Evolutionary conservation across 208 protist genomes (phyloP), one percentile per base, ranked within the genome.

Genomic region (Leishmania tropica): DNA sequence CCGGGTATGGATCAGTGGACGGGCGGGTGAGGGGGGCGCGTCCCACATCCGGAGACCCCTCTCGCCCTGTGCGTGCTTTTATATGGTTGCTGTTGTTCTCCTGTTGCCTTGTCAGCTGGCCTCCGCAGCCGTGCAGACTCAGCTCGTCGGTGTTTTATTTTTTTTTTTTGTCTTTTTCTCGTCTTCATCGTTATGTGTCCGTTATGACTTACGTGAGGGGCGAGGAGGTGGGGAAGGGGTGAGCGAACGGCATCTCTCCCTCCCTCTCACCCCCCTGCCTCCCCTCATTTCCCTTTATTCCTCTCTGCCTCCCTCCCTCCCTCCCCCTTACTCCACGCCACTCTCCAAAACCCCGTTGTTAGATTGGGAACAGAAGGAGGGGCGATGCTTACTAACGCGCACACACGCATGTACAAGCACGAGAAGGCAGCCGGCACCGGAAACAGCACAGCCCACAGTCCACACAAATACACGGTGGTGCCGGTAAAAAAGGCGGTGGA

Each of bases 41-140:
- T 28, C 0, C 19, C 2, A 13, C 45, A 51, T 35, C 45, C 3
- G 21, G 11, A 31, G 11, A 35, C 4, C 47, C 40, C 31, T 68
- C 62, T 68, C 31, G 15, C 45, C 28, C 24, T 11, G 42, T 35
- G 45, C n/a, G 47, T 54, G 45, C 24, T 35, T 28, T 51, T 35
- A 45, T 37, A 74, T 51, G 28, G 24, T 53, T 53, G 35, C 45
- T 72, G 35, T 47, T 45, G 35, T 72, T 31, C 70, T 74, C 21
- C 1, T 35, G 70, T 8, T 21, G 21, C n/a, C 42, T 54, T 53
- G 1, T 31, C 24, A n/a, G 40, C 6, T 53, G 37, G 4, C 45
- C 45, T 76, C 73, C 73, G 73, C 21, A 76, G 73, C n/a, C 48
- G 71, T 58, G 71, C 31, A 47, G 42, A 10, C 19, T 47, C 24